Conservation (phyloP, 2,329 filamentous ascomycete species). For the Fusarium abutilonis region DNA sequence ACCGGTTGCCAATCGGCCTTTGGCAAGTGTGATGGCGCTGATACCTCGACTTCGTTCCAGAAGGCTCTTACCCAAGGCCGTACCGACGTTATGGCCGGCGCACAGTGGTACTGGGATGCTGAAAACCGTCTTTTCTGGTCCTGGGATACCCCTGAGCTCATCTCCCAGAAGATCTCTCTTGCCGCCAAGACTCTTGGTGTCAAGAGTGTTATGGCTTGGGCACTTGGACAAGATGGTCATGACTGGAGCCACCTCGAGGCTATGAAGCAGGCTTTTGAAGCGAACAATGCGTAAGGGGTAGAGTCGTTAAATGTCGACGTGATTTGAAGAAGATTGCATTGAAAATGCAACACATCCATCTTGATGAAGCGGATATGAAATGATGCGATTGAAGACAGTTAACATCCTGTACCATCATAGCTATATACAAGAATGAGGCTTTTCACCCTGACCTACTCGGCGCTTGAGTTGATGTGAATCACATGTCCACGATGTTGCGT, state of each 20-base stretch:
- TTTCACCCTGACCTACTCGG: too few relatives aligned
- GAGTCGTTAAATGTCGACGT: too few relatives aligned
- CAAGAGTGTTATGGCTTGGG: constrained; percentile 65
- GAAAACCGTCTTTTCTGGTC: constrained; percentile 61
- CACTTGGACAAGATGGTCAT: constrained; percentile 59
- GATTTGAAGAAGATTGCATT: too few relatives aligned
- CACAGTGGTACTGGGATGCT: constrained; percentile 65
- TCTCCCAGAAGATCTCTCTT: constrained; percentile 60
- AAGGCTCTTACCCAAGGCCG: constrained; percentile 54
- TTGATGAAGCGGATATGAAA: too few relatives aligned
- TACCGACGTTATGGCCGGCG: constrained; percentile 59
- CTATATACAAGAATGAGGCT: too few relatives aligned
- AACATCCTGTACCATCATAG: too few relatives aligned
- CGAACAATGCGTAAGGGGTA: too few relatives aligned
- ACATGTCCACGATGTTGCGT: too few relatives aligned
- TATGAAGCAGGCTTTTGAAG: constrained; percentile 48
- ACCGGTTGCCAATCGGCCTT: constrained; percentile 36
- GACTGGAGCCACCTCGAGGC: constrained; percentile 56
- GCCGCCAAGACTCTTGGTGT: constrained; percentile 52
- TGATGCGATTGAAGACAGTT: too few relatives aligned
- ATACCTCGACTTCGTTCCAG: constrained; percentile 49
- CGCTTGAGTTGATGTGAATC: too few relatives aligned
- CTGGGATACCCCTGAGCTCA: constrained; percentile 63
- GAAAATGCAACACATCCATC: too few relatives aligned
- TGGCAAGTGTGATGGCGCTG: constrained; percentile 32